Conservation (phyloP, 2,329 filamentous ascomycete species). For the Didymellaceae sp. region DNA sequence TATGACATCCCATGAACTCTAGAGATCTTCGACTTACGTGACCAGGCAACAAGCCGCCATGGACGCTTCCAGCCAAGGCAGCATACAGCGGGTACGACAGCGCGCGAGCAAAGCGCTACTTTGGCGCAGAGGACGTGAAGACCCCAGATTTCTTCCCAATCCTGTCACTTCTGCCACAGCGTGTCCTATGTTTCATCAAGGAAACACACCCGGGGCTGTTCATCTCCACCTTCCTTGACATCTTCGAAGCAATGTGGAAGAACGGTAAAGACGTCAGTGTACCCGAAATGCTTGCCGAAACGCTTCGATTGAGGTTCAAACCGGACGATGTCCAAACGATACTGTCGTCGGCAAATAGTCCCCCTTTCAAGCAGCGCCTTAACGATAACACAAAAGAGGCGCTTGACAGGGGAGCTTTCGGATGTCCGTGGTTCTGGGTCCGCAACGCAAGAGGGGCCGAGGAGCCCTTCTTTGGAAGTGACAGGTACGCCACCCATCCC, state of each 20-base stretch:
- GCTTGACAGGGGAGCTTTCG: constrained; percentile 72
- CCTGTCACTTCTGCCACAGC: constrained; percentile 64
- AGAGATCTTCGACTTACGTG: background rate
- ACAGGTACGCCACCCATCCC: constrained; percentile 57
- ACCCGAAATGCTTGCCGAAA: constrained; percentile 58
- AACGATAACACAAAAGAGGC: constrained; percentile 66
- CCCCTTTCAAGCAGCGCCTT: constrained; percentile 61
- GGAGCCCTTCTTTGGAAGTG: constrained; percentile 80
- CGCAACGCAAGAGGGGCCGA: constrained; percentile 62
- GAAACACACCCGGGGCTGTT: constrained; percentile 58
- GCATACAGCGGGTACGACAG: constrained; percentile 61
- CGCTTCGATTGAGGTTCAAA: constrained; percentile 57
- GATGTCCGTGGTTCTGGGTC: constrained; percentile 78
- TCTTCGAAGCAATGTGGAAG: constrained; percentile 70
- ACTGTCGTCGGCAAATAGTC: constrained; percentile 58
- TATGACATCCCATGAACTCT: constrained; percentile 21
- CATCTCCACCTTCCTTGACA: constrained; percentile 59
- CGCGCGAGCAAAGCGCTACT: constrained; percentile 59
- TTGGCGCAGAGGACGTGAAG: constrained; percentile 52
- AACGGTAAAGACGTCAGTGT: constrained; percentile 65
- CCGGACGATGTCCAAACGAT: constrained; percentile 62
- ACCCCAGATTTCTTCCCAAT: constrained; percentile 62
- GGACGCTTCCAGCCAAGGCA: constrained; percentile 72
- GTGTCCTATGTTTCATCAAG: constrained; percentile 72
- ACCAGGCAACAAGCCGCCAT: constrained; percentile 76